Conservation (phyloP, 768 basidiomycete species). For the Phanerochaete sordida region DNA sequence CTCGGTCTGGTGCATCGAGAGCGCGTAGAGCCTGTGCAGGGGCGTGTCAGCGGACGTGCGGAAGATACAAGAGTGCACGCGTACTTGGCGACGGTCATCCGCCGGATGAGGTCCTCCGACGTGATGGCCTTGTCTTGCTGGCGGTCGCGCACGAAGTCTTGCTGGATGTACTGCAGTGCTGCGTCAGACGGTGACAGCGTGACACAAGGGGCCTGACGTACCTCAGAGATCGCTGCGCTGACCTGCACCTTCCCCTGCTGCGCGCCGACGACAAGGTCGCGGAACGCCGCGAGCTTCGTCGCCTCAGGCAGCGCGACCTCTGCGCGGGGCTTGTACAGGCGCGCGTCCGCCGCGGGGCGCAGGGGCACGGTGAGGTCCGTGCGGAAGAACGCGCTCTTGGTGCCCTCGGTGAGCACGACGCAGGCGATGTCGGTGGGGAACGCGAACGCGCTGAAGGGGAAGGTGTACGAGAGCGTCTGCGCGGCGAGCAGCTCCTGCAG, state of each 20-base stretch:
- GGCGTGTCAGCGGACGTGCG: slow-evolving; percentile 1
- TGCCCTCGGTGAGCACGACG: slow-evolving; percentile 58
- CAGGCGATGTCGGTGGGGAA: slow-evolving; percentile 76
- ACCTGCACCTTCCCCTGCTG: slow-evolving; percentile 54
- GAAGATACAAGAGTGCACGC: slow-evolving; percentile 13
- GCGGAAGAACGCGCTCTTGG: slow-evolving; percentile 71
- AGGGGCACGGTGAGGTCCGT: slow-evolving; percentile 52
- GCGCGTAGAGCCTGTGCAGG: slow-evolving; percentile 51
- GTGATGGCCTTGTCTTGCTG: slow-evolving; percentile 36
- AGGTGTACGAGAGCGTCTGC: slow-evolving; percentile 70
- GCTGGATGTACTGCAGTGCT: slow-evolving; percentile 59
- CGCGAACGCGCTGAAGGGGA: slow-evolving; percentile 69
- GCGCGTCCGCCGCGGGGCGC: slow-evolving; percentile 14
- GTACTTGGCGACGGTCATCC: slow-evolving; percentile 71
- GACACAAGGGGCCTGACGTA: slow-evolving; percentile 23
- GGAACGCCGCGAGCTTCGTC: slow-evolving; percentile 51
- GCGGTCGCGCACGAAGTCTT: slow-evolving; percentile 59
- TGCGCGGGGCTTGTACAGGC: slow-evolving; percentile 48
- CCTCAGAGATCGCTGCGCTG: slow-evolving; percentile 56
- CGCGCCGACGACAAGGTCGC: slow-evolving; percentile 58
- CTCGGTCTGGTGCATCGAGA: slow-evolving; percentile 53
- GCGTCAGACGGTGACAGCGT: background rate
- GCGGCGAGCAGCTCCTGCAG: slow-evolving; percentile 59
- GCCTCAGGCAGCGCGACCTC: slow-evolving; percentile 42
- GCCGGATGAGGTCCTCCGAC: slow-evolving; percentile 60